These are phyloP conservation scores for Rhizopogon vulgaris DNA, from an alignment of 768 basidiomycete genomes.

Conservation along the genomic window DNA sequence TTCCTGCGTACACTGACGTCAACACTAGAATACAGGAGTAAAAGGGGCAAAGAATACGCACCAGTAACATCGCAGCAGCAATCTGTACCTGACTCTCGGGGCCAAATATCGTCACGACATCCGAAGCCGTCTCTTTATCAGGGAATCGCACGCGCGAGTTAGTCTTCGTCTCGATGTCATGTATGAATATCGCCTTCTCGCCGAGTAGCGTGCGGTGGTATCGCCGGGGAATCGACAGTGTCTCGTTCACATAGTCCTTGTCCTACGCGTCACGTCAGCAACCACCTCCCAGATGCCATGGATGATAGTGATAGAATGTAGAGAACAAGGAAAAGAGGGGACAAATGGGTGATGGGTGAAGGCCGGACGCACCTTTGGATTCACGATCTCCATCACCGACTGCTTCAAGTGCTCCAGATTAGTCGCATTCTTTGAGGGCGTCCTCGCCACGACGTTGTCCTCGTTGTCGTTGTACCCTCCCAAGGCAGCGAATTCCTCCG, in stretches of 20 bases:
- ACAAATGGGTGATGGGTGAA: background rate
- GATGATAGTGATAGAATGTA: background rate
- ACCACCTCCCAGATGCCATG: background rate
- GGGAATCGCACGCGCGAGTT: constrained; percentile 91
- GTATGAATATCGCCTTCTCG: constrained; percentile 95
- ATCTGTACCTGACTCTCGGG: constrained; percentile 97
- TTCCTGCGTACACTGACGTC: constrained; percentile 47
- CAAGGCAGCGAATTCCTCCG: constrained; percentile 91
- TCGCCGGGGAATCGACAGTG: constrained; percentile 85
- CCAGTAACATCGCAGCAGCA: constrained; percentile 91
- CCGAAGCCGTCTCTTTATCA: constrained; percentile 90
- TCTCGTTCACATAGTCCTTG: constrained; percentile 94
- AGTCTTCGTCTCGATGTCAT: constrained; percentile 94
- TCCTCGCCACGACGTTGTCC: constrained; percentile 97
- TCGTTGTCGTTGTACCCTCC: constrained; percentile 97
- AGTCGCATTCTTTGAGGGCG: constrained; percentile 94
- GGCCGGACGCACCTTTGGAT: constrained; percentile 68
- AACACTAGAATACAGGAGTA: background rate
- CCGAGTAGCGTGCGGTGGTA: constrained; percentile 94
- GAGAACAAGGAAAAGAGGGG: background rate
- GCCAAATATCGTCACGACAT: constrained; percentile 93
- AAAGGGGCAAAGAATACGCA: constrained; percentile 29
- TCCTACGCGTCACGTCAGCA: constrained; percentile 48
- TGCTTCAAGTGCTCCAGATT: constrained; percentile 93
- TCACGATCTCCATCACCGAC: constrained; percentile 96